Base-by-base conservation (phyloP, 2,329 filamentous ascomycete species). In the Orbilia brochopaga region DNA sequence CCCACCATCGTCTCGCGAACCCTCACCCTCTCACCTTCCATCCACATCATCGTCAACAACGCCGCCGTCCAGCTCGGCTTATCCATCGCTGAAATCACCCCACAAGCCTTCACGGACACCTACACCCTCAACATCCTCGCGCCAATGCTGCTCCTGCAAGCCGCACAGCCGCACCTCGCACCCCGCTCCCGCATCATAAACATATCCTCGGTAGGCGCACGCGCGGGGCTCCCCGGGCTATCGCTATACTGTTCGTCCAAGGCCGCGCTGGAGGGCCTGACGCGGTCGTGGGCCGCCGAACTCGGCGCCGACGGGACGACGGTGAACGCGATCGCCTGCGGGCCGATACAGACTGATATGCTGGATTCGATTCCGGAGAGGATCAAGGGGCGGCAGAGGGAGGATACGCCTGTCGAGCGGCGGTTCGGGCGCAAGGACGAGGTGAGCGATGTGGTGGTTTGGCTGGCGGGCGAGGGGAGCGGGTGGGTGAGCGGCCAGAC, bases 241-340 rank as follows among this genome's bases (percentile, higher is more conserved):
- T 70, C 66, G n/a, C 76, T 86, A 1, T 88, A 88, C 77, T 81
- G 81, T 52, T 82, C 83, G 0, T 84, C 82, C 2, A 88, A 88
- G 76, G 85, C 84, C 0, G 86, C 85, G 4, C 77, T 88, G 15
- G 86, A 88, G 77, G 84, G 82, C 0, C 77, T 88, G 61, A 88
- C 86, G 8, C 80, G 85, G 5, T 82, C 80, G 50, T 85, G 85
- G 82, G 86, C 87, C 0, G 80, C 81, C 0, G 86, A 88, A 78
- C 78, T 88, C 7, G 86, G 86, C 0, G 54, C 1, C 4, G 78
- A 82, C 65, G 85, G 86, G 0, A 84, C 84, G 66, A 88, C 86
- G 0, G 86, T 87, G 24, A 89, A 88, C 74, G 81, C 82, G 0
- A 83, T 88, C 1, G 83, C 83, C 19, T 85, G 86, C 0, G 86